phyloP scores from a whole-genome alignment of 345 rosid genomes.

The Moringa oleifera region DNA sequence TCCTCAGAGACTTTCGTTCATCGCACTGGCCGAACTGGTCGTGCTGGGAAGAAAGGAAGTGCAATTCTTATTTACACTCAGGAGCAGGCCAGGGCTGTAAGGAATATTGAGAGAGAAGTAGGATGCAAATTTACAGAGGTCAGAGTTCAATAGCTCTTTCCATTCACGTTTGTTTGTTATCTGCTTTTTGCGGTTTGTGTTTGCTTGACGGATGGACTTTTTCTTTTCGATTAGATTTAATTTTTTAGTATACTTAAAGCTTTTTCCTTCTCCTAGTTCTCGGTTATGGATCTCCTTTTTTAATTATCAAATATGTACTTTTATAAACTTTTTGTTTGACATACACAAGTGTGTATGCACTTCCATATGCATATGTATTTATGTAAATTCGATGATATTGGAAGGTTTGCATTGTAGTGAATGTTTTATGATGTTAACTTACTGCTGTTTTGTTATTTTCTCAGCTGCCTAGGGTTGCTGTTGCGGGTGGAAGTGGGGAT shows the following conservation, averaged over 20 bases:
- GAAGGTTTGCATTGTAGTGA: not conserved
- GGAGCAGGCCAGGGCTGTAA: conserved; percentile 64
- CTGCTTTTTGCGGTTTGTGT: too few species aligned
- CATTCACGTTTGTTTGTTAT: too few species aligned
- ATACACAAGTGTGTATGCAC: not conserved
- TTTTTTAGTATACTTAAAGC: not conserved
- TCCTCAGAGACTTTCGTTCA: conserved; percentile 89
- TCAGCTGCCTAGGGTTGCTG: conserved; percentile 72
- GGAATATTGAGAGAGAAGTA: conserved; percentile 72
- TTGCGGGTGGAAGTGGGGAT: conserved; percentile 41
- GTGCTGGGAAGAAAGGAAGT: conserved; percentile 98
- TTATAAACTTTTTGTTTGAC: not conserved
- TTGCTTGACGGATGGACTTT: too few species aligned
- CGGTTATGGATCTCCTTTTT: not conserved
- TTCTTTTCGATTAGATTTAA: not conserved
- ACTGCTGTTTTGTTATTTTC: conserved; percentile 10
- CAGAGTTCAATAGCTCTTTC: not conserved
- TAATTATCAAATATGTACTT: not conserved
- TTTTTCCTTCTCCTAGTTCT: not conserved
- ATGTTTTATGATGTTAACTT: not conserved
- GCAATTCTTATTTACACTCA: conserved; percentile 73
- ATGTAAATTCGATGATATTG: not conserved
- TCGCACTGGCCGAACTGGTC: conserved; percentile 98
- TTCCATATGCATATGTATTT: not conserved
- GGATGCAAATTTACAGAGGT: conserved; percentile 92